Base-by-base conservation (phyloP, 1,284 basidiomycete species). In the Boletellus deceptivus region DNA sequence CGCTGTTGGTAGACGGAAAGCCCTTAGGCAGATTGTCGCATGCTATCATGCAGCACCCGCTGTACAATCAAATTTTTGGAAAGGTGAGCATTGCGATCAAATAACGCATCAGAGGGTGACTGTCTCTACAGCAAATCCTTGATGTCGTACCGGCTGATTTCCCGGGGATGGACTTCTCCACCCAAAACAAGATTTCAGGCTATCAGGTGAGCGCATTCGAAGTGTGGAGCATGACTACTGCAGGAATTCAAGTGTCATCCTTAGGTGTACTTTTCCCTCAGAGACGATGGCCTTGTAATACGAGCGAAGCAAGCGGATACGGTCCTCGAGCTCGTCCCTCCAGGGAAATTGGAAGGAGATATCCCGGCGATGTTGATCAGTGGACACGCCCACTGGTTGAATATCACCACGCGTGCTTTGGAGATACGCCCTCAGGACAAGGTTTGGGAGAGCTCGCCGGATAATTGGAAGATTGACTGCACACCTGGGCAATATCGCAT, bases 1-100 rank as follows among this genome's bases (percentile, higher is more conserved):
- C 55, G 8, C 62, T 81, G 5, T 60, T 77, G 6, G 65, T 80
- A 7, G 59, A 74, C 40, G 78, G 75, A 0, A 68, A 68, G 43
- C 64, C 70, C 1, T 46, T 76, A 4, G 70, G 71, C 6, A 67
- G 69, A 20, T 62, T 80, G 11, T 73, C 75, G 22, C 22, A 22
- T 22, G 22, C 22, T 22, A 22, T 22, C 22, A 3, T 22, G 22
- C 22, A 22, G 13, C 29, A 31, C 14, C 13, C 29, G 29, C 13
- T 31, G 5, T 31, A 31, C 29, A 31, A 14, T 6, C 29, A 14
- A 4, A 14, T 31, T 3, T 31, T 31, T 31, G 29, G 29, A 11
- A 6, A 31, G 29, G 29, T 14, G 29, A 31, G 11, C 13, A 6
- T 6, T 3, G 22, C 5, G 22, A 22, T 22, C 5, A 22, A 22